Percentiles rank a stretch among this genome's conserved stretches.
These are phyloP conservation scores for Vitis amurensis DNA, from an alignment of 164 flowering plant genomes.

Conservation along the genomic window DNA sequence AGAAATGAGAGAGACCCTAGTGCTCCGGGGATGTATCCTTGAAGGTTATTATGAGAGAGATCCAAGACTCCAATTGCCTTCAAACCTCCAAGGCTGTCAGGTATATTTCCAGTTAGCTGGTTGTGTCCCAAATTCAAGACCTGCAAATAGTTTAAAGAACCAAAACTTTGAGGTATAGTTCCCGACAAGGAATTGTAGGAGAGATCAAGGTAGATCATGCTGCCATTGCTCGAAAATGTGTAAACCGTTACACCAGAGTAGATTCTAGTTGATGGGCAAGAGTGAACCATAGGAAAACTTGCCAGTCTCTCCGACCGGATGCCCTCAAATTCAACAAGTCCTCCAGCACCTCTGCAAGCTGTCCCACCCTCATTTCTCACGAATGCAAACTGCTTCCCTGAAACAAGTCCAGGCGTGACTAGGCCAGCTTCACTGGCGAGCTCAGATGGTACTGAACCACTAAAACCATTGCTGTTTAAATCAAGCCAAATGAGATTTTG, in stretches of 20 bases:
- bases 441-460: conserved; percentile 55
- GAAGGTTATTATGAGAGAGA: conserved; percentile 70
- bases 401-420: conserved; percentile 51
- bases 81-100: conserved; percentile 60
- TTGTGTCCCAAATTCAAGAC: conserved; percentile 84
- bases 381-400: conserved; percentile 83
- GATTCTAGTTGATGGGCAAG: conserved; percentile 70
- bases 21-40: conserved; percentile 65
- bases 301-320: conserved; percentile 55
- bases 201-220: conserved; percentile 83
- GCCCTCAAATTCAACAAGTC: conserved; percentile 77
- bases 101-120: conserved; percentile 56
- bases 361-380: conserved; percentile 87
- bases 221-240: conserved; percentile 57
- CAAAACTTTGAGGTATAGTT: conserved; percentile 56
- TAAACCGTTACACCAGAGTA: conserved; percentile 68
- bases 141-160: conserved; percentile 61
- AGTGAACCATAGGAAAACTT: conserved; percentile 52
- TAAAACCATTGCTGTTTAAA: conserved; percentile 66
- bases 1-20: conserved; percentile 67
- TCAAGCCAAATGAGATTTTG: conserved; percentile 84
- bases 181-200: conserved; percentile 77
- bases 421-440: conserved; percentile 66
- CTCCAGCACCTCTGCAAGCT: conserved; percentile 82
- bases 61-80: conserved; percentile 64